phyloP scores from a whole-genome alignment of 805 yeast species.

The Saccharomycopsis amapae region DNA sequence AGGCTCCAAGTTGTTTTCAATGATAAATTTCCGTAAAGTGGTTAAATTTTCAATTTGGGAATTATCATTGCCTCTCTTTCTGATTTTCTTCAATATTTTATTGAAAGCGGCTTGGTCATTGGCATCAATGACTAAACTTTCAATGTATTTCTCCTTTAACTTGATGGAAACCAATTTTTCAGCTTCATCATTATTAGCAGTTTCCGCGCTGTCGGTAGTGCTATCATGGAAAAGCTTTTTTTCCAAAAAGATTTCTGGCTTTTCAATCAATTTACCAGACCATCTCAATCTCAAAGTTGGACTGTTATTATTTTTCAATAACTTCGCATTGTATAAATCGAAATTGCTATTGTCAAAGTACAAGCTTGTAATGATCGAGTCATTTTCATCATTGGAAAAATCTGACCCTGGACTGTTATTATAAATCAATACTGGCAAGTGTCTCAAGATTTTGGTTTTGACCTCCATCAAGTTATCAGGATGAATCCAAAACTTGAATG shows the following conservation, averaged over 20 bases:
- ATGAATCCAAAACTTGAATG: slow-evolving; percentile 91
- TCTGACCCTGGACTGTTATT: slow-evolving; percentile 42
- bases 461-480: slow-evolving; percentile 97
- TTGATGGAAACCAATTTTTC: slow-evolving; percentile 58
- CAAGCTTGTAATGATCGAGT: slow-evolving; percentile 78
- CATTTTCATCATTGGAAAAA: slow-evolving; percentile 40
- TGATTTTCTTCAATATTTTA: slow-evolving; percentile 53
- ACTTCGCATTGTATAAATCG: slow-evolving; percentile 78
- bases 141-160: slow-evolving; percentile 69
- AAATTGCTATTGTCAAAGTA: slow-evolving; percentile 82
- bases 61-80: slow-evolving; percentile 50
- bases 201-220: slow-evolving; percentile 29
- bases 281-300: slow-evolving; percentile 83
- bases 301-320: slow-evolving; percentile 58
- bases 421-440: slow-evolving; percentile 85
- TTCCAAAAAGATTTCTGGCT: slow-evolving; percentile 76
- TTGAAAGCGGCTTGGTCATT: slow-evolving; percentile 39
- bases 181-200: slow-evolving; percentile 26
- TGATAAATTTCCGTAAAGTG: slow-evolving; percentile 54
- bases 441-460: slow-evolving; percentile 89
- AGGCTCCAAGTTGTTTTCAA: slow-evolving; percentile 68
- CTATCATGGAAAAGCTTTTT: slow-evolving; percentile 62
- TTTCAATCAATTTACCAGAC: slow-evolving; percentile 75
- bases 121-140: slow-evolving; percentile 49
- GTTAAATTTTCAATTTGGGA: slow-evolving; percentile 53